These are phyloP conservation scores for Stephania yunnanensis DNA, from an alignment of 164 flowering plant species.

Conservation along the genomic window DNA sequence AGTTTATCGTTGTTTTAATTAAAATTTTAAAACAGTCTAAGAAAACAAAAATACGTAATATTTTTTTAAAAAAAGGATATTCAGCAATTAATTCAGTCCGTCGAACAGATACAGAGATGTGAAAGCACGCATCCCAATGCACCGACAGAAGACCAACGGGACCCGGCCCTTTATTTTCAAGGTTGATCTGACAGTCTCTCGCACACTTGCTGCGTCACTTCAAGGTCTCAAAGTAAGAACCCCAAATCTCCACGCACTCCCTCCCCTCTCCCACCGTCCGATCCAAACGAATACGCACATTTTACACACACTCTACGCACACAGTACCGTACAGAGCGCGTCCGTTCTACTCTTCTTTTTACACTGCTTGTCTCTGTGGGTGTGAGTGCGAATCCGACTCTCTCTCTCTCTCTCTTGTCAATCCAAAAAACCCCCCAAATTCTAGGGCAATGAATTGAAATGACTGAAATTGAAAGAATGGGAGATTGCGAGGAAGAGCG, in stretches of 20 bases:
- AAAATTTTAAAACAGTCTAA: background rate
- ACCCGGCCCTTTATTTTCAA: background rate
- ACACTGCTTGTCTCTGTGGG: too few relatives aligned
- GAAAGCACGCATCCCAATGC: background rate
- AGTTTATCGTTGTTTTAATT: too few relatives aligned
- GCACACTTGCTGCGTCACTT: background rate
- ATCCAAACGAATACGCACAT: background rate
- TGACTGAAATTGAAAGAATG: conserved; percentile 21
- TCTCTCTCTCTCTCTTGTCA: background rate
- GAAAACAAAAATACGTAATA: too few relatives aligned
- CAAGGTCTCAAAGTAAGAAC: background rate
- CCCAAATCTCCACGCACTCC: background rate
- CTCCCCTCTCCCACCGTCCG: background rate
- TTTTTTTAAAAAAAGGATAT: background rate
- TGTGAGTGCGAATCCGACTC: background rate
- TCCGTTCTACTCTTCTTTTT: background rate
- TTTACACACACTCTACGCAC: background rate
- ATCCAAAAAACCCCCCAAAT: too few relatives aligned
- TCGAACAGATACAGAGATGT: too few relatives aligned
- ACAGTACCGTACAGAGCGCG: background rate
- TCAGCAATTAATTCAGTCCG: too few relatives aligned
- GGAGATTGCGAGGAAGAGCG: conserved; percentile 21
- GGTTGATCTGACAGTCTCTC: background rate
- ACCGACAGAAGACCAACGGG: background rate
- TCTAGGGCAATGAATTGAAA: too few relatives aligned